Evolutionary conservation across 768 basidiomycete species (phyloP), one percentile per base, ranked within the genome.

Genomic region (Amanita brunnescens): DNA sequence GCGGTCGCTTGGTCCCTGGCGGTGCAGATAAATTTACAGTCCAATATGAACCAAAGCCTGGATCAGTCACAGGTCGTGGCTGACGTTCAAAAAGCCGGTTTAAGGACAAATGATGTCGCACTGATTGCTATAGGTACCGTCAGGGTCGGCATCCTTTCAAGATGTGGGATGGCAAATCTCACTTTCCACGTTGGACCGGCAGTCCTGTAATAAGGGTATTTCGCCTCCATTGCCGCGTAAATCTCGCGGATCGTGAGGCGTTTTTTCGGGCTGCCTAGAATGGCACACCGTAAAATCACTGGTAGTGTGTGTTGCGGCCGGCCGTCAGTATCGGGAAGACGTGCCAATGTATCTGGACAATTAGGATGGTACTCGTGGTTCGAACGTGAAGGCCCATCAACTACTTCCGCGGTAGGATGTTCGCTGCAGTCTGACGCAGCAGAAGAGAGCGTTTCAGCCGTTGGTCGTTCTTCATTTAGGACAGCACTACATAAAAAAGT

Each of bases 161-260:
- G 20, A 13, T n/a, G 33, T 4, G 35, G 47, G 38, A 44, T 44
- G 33, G 44, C 51, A 35, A 39, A 30, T 57, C 67, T 51, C 61
- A 87, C 88, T 79, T 91, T 91, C 88, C 88, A 91, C 10, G 87
- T 88, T 24, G 82, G 77, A 30, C 88, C 88, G 34, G 88, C 85
- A 13, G 80, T 83, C 64, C 76, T 81, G 66, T 88, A 91, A 59
- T 87, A 91, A 8, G 79, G 76, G 60, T 90, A 91, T 66, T 91
- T 91, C 29, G 76, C 75, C 69, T 91, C 88, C 85, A 91, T 91
- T 14, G 85, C 83, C 8, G 84, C 85, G 58, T 91, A 91, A 52
- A 91, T 90, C 60, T 90, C 87, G 43, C 87, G 76, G 58, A 91
- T 89, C 10, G 88, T 91, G 24, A 91, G 71, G 20, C 87, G 79